Base-by-base conservation (phyloP, 2,329 filamentous ascomycete genomes). In the Esteya vermicola region DNA sequence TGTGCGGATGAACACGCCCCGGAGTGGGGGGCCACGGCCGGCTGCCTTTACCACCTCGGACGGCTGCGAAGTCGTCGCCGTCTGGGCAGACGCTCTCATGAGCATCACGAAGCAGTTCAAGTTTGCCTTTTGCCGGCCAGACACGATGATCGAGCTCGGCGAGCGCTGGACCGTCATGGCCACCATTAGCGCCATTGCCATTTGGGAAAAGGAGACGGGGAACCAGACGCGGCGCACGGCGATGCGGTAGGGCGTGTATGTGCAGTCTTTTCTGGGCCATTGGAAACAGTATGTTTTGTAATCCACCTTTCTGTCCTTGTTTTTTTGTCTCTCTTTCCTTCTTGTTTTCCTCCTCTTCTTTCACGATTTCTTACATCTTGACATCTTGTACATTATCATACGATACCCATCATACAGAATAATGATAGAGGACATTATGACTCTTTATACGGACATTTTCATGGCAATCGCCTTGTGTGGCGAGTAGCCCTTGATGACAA, bases 401-500 rank as follows among this genome's bases (percentile, higher is more conserved):
- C 4, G 3, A 10, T 31, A 16, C 9, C 7, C 7, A 9, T 9
- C 6, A 14, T 16, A 31, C 14, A 7, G 28, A 21, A 33, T 20
- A 6, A 21, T 33, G 10, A 21, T 10, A 7, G n/a, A 33, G 31
- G 20, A 19, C 10, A 16, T 9, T 6, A 10, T 33, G 31, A 10
- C 31, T 19, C 18, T 4, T 34, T 36, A 86, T 43, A 96, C 89
- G 54, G 85, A 93, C 91, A 98, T 98, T 66, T 96, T 95, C 91
- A 98, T 98, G 33, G 83, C 73, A 62, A 98, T 93, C 6, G 72
- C 72, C 64, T 88, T 89, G 58, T 95, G 85, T 42, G 91, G 89
- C 37, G 88, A 75, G 58, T 98, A 98, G 1, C 81, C 88, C 52
- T 83, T 70, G 6, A 98, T 73, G 43, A 81, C 77, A 57, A 98